Conservation (phyloP, 2,329 filamentous ascomycete genomes). For the Talaromyces piceae region DNA sequence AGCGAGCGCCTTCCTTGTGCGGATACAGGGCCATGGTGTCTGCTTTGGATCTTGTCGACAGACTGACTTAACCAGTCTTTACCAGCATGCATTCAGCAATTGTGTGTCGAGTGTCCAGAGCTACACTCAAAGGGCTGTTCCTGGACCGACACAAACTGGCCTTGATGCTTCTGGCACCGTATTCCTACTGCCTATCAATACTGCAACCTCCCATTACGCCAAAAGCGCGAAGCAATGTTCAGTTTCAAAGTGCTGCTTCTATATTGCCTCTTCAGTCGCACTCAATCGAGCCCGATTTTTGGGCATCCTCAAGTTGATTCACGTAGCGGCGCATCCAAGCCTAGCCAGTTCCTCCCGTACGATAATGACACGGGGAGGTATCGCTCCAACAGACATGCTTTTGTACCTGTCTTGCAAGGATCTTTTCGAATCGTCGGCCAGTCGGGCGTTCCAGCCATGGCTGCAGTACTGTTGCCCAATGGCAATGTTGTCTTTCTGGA, state of each 20-base stretch:
- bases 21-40: too few species aligned
- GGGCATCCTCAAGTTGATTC: neutral
- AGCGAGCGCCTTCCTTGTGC: too few species aligned
- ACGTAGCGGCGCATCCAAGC: neutral
- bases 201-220: too few species aligned
- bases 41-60: too few species aligned
- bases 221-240: neutral
- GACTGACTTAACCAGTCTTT: too few species aligned
- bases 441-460: constrained; percentile 58
- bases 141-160: neutral
- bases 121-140: neutral
- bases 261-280: neutral
- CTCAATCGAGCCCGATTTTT: neutral
- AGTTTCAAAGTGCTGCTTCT: neutral
- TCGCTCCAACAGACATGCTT: neutral
- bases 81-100: neutral
- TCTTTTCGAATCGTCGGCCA: constrained; percentile 45
- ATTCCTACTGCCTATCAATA: neutral
- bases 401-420: constrained; percentile 19
- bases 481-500: constrained; percentile 55
- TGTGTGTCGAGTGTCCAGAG: neutral
- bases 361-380: neutral
- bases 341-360: neutral
- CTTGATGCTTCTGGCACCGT: neutral
- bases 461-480: constrained; percentile 53